These are phyloP conservation scores for Syzygium syzygioides DNA, from an alignment of 441 rosid genomes.

Conservation along the genomic window DNA sequence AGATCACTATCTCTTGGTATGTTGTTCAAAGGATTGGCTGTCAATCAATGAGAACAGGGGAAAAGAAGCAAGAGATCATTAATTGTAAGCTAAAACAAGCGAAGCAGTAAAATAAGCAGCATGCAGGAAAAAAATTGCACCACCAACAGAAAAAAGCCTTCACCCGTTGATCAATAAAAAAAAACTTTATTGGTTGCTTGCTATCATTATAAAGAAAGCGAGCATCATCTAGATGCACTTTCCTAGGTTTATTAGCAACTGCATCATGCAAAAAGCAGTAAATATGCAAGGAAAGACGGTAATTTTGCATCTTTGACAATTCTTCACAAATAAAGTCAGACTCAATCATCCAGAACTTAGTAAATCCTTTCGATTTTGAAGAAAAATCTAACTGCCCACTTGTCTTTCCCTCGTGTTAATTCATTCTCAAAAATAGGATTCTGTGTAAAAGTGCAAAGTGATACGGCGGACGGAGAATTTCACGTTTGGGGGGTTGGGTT, in stretches of 20 bases:
- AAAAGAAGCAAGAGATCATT: neutral
- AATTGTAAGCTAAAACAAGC: neutral
- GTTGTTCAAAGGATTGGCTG: slow-evolving; percentile 59
- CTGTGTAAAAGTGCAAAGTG: neutral
- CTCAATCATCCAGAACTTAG: neutral
- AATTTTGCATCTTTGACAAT: neutral
- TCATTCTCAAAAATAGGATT: neutral
- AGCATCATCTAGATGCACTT: neutral
- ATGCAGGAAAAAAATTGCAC: neutral
- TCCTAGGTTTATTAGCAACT: neutral
- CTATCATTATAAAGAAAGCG: neutral
- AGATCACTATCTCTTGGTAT: slow-evolving; percentile 84
- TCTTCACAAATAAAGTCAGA: neutral
- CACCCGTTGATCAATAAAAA: neutral
- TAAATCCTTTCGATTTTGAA: neutral
- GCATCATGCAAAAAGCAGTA: neutral
- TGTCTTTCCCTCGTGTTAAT: neutral
- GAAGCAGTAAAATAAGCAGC: neutral
- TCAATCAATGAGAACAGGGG: neutral
- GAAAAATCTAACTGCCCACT: neutral
- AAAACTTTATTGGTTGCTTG: neutral
- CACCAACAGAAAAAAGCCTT: neutral
- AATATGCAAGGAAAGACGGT: neutral
- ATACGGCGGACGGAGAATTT: neutral
- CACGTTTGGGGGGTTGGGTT: neutral